These are phyloP conservation scores for Scutellaria galericulata DNA, from an alignment of 257 asterid species.

Conservation along the genomic window DNA sequence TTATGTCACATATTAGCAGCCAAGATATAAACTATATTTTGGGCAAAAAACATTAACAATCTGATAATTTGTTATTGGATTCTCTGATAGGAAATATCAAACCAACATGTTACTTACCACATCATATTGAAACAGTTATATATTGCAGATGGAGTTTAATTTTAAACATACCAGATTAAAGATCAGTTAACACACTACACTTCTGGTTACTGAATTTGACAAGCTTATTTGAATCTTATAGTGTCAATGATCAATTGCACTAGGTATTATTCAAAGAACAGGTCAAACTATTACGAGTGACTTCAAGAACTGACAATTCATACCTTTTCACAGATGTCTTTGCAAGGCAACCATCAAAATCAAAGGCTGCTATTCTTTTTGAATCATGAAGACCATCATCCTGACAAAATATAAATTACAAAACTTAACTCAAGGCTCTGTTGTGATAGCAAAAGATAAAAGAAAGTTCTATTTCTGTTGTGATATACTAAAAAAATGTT, in stretches of 20 bases:
- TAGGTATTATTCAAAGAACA: conserved; percentile 23
- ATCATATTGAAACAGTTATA: conserved; percentile 16
- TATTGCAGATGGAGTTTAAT: background rate
- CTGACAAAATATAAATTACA: conserved; percentile 41
- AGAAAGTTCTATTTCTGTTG: background rate
- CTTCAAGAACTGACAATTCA: conserved; percentile 22
- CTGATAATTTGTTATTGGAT: conserved; percentile 8
- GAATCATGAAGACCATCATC: conserved; percentile 87
- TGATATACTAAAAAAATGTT: background rate
- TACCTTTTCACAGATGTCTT: conserved; percentile 86
- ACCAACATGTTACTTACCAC: background rate
- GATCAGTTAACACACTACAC: conserved; percentile 14
- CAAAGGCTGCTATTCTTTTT: conserved; percentile 91
- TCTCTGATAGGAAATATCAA: conserved; percentile 16
- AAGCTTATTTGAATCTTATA: conserved; percentile 11
- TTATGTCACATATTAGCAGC: conserved; percentile 16
- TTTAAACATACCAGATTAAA: background rate
- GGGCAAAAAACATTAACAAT: conserved; percentile 19
- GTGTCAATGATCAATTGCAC: conserved; percentile 12
- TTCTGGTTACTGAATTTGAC: background rate
- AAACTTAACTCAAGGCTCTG: background rate
- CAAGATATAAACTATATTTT: conserved; percentile 6
- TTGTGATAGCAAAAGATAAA: background rate
- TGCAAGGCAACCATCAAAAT: conserved; percentile 97
- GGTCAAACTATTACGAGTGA: conserved; percentile 18